Base-by-base conservation (phyloP, 2,329 filamentous ascomycete genomes). In the Trichocomaceae sp. region DNA sequence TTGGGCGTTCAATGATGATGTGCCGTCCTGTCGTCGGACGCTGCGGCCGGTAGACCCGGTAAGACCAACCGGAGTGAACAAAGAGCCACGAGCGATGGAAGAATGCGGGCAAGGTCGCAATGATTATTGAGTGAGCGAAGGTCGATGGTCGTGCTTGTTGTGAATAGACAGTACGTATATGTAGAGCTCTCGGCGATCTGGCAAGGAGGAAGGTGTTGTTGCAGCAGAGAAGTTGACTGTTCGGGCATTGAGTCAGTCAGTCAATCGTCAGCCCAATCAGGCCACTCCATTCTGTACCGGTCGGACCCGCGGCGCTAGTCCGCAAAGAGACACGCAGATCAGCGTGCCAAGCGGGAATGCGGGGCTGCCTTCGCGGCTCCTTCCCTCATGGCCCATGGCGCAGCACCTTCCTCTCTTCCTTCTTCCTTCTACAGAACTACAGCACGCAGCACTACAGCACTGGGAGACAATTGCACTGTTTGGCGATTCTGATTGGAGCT, bases 211-310 rank as follows among this genome's bases (percentile, higher is more conserved):
- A n/a, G n/a, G 23, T 3, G 37, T 19, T 19, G 17, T 9, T 41
- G 39, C 13, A 19, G 7, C 4, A n/a, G 22, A 33, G 22, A 37
- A 9, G n/a, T n/a, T n/a, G n/a, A n/a, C n/a, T n/a, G 41, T 23
- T 52, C 50, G 37, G 50, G 50, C 41, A 39, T 52, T 41, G 39
- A 45, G 13, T n/a, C n/a, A n/a, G n/a, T n/a, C n/a, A 26, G 23
- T 4, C 3, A 26, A 7, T 4, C 3, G 23, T 46, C 50, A 37
- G 50, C 50, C 50, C 50, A 52, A 52, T 51, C 37, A 51, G 20
- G 8, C 50, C 5, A 37, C 41, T 44, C 49, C 26, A 31, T 42
- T 51, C 10, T 6, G 37, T 9, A 19, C 39, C 39, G 39, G 17
- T 13, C 17, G 3, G 19, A 2, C 5, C n/a, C 39, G 31, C 15